Evolutionary conservation across 2,329 filamentous ascomycete species (phyloP).

Genomic region (Aciculosporium take): DNA sequence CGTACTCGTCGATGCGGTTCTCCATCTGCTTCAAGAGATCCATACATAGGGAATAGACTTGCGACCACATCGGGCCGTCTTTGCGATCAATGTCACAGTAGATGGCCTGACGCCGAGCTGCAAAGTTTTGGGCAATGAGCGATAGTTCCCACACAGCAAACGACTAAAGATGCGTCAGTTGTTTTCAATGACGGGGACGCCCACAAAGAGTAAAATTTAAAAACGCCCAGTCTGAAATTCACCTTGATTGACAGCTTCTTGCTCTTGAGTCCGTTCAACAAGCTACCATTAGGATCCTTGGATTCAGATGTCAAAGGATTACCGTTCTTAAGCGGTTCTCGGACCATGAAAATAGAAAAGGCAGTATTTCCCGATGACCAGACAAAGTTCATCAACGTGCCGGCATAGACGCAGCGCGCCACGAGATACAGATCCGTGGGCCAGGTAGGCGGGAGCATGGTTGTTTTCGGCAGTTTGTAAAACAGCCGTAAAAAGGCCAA

Average conservation of each 20-base stretch:
- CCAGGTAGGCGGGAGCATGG: slow-evolving; percentile 43
- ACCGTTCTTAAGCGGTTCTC: slow-evolving; percentile 71
- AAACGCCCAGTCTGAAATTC: slow-evolving; percentile 18
- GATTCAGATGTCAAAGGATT: slow-evolving; percentile 71
- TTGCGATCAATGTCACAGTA: slow-evolving; percentile 78
- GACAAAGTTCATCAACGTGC: slow-evolving; percentile 51
- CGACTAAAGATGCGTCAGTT: slow-evolving; percentile 30
- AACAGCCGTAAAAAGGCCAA: slow-evolving; percentile 57
- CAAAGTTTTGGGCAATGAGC: slow-evolving; percentile 61
- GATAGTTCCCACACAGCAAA: slow-evolving; percentile 89
- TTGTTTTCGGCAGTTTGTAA: slow-evolving; percentile 61
- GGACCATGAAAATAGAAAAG: slow-evolving; percentile 68
- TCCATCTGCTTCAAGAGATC: slow-evolving; percentile 54
- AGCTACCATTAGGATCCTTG: slow-evolving; percentile 81
- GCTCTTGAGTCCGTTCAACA: slow-evolving; percentile 69
- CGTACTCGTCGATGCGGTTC: slow-evolving; percentile 48
- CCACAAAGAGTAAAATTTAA: too few relatives aligned
- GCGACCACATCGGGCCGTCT: slow-evolving; percentile 67
- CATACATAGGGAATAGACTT: slow-evolving; percentile 57
- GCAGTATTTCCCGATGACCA: slow-evolving; percentile 67
- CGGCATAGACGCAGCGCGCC: slow-evolving; percentile 43
- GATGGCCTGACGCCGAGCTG: slow-evolving; percentile 63
- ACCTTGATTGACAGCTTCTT: slow-evolving; percentile 68
- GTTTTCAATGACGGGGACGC: too few relatives aligned
- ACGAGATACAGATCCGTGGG: slow-evolving; percentile 44